Conservation (phyloP, 768 basidiomycete genomes). For the Trametes villosa region DNA sequence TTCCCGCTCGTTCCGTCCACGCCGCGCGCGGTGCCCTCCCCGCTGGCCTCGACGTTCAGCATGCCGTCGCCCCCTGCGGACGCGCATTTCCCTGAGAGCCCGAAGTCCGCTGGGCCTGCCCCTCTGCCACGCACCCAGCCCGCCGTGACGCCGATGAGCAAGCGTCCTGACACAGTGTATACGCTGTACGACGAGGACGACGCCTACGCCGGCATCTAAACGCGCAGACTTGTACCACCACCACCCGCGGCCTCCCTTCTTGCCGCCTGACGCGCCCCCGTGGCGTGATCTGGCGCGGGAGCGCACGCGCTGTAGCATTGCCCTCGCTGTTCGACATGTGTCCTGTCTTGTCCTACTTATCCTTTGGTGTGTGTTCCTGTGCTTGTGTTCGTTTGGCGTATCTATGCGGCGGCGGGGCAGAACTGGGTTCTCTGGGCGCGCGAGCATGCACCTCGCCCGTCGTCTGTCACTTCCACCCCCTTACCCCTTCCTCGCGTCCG, state of each 20-base stretch:
- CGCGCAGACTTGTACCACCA: conserved; percentile 14
- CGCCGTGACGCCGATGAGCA: conserved; percentile 12
- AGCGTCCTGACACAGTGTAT: conserved; percentile 54
- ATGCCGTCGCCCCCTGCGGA: conserved; percentile 23
- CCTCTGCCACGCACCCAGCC: background rate
- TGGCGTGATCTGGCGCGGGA: background rate
- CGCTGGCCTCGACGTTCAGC: conserved; percentile 28
- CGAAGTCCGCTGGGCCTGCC: background rate
- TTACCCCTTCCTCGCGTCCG: background rate
- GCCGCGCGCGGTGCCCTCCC: conserved; percentile 29
- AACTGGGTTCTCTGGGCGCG: conserved; percentile 33
- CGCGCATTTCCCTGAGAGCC: conserved; percentile 25
- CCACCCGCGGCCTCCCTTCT: conserved; percentile 5
- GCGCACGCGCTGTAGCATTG: conserved; percentile 10
- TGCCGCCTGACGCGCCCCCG: background rate
- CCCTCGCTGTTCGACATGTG: conserved; percentile 5
- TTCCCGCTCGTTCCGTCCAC: conserved; percentile 26
- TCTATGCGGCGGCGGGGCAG: conserved; percentile 28
- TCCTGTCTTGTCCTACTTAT: background rate
- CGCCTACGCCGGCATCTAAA: conserved; percentile 70
- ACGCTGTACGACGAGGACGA: conserved; percentile 65
- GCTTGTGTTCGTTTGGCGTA: conserved; percentile 17
- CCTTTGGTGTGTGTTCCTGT: conserved; percentile 13
- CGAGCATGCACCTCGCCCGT: conserved; percentile 24
- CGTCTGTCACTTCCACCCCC: background rate